Conservation (phyloP, 2,329 filamentous ascomycete species). For the Arthrinium phaeospermum region DNA sequence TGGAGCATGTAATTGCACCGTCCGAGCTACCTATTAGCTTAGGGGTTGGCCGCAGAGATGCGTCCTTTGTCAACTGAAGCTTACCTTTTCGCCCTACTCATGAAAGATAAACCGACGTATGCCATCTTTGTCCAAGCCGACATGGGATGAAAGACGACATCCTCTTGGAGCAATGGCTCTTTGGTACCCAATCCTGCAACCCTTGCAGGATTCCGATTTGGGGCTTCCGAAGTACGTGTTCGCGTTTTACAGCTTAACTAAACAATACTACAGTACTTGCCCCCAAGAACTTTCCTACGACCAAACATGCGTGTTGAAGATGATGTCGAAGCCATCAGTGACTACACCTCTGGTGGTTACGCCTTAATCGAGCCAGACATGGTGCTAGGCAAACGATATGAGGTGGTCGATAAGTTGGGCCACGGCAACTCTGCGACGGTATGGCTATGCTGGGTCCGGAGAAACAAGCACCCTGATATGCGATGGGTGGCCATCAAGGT, state of each 20-base stretch:
- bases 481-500: neutral
- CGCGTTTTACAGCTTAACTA: neutral
- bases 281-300: neutral
- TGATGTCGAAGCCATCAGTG: neutral
- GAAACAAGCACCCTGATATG: neutral
- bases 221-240: too few relatives aligned
- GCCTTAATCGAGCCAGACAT: neutral
- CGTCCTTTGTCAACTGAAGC: too few relatives aligned
- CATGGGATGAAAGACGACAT: neutral
- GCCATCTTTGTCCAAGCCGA: neutral
- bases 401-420: constrained; percentile 2
- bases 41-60: too few relatives aligned
- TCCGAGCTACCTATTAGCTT: too few relatives aligned
- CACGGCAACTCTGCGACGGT: neutral
- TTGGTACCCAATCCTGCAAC: too few relatives aligned
- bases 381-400: neutral
- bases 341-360: neutral
- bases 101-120: neutral
- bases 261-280: neutral
- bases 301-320: too few relatives aligned
- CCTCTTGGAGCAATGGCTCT: neutral
- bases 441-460: neutral
- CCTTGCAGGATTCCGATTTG: too few relatives aligned
- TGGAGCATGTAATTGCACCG: too few relatives aligned
- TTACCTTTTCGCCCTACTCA: too few relatives aligned